Evolutionary conservation across 805 yeast genomes (phyloP).

Genomic region (Clavispora phyllophila): DNA sequence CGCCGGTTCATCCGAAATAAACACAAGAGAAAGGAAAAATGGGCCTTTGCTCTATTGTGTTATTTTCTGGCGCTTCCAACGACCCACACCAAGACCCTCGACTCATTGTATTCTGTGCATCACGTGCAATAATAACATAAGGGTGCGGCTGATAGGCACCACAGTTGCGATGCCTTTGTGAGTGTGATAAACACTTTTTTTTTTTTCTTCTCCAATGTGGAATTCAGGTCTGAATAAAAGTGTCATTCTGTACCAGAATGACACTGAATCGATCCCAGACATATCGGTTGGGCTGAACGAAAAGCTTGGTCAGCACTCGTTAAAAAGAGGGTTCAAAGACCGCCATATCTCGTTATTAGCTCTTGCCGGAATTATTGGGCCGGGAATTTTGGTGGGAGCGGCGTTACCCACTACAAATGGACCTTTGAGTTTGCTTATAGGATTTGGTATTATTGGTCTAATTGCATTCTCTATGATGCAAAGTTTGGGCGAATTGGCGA

Average conservation of each 20-base stretch:
- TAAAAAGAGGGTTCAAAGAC: constrained; percentile 45
- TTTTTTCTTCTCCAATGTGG: background rate
- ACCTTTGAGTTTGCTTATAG: constrained; percentile 49
- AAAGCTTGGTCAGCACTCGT: constrained; percentile 14
- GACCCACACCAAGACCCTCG: too few species aligned
- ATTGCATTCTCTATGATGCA: constrained; percentile 52
- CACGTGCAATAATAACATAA: background rate
- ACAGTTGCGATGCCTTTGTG: background rate
- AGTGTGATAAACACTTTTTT: background rate
- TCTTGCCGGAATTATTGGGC: constrained; percentile 56
- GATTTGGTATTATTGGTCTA: constrained; percentile 49
- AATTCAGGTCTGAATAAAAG: background rate
- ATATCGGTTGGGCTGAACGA: background rate
- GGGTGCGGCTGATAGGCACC: background rate
- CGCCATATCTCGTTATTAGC: constrained; percentile 49
- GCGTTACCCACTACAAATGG: constrained; percentile 46
- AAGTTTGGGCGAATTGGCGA: constrained; percentile 52
- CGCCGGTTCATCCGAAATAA: too few species aligned
- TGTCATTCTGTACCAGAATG: background rate
- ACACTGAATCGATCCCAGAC: background rate
- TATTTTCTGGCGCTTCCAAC: too few species aligned
- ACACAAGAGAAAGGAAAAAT: too few species aligned
- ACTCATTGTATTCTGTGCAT: too few species aligned
- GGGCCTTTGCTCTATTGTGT: too few species aligned
- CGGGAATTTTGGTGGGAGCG: constrained; percentile 52